Conservation (phyloP, 2,329 filamentous ascomycete genomes). For the Hypomyces rosellus region DNA sequence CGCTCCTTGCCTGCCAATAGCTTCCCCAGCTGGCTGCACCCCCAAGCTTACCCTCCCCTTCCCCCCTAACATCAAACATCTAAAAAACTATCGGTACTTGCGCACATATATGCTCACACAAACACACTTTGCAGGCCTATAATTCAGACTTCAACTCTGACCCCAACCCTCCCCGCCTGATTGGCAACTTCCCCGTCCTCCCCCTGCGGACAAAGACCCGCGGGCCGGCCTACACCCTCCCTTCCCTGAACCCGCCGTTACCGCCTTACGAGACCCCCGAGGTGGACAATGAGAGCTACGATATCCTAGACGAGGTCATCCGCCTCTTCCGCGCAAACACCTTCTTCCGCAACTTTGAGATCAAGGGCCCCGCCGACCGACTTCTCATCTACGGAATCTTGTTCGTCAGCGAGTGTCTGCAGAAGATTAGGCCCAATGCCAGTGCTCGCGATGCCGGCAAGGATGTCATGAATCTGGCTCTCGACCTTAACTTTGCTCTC, state of each 20-base stretch:
- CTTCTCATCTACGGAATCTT: slow-evolving; percentile 95
- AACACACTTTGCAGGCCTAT: slow-evolving; percentile 62
- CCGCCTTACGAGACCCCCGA: slow-evolving; percentile 61
- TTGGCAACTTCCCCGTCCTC: slow-evolving; percentile 91
- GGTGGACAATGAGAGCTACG: slow-evolving; percentile 86
- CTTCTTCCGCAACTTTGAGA: slow-evolving; percentile 99
- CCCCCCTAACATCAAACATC: slow-evolving; percentile 4
- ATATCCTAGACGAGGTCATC: slow-evolving; percentile 91
- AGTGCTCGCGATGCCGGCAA: slow-evolving; percentile 53
- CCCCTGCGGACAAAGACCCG: slow-evolving; percentile 92
- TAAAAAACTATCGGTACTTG: not conserved
- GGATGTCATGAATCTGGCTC: slow-evolving; percentile 82
- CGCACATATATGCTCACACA: no score
- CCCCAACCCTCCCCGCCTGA: slow-evolving; percentile 54
- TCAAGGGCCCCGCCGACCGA: slow-evolving; percentile 90
- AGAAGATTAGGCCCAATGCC: slow-evolving; percentile 76
- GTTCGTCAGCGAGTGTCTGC: slow-evolving; percentile 84
- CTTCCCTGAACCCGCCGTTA: slow-evolving; percentile 50
- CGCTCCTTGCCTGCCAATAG: not conserved
- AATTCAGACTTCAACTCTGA: slow-evolving; percentile 93
- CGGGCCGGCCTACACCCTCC: slow-evolving; percentile 86
- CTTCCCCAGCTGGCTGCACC: not conserved
- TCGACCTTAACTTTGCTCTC: slow-evolving; percentile 88
- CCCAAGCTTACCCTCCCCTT: not conserved
- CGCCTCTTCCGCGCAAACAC: slow-evolving; percentile 95